These are phyloP conservation scores for Neopestalotiopsis sp. DNA, from an alignment of 2,329 filamentous ascomycete species.

Conservation along the genomic window DNA sequence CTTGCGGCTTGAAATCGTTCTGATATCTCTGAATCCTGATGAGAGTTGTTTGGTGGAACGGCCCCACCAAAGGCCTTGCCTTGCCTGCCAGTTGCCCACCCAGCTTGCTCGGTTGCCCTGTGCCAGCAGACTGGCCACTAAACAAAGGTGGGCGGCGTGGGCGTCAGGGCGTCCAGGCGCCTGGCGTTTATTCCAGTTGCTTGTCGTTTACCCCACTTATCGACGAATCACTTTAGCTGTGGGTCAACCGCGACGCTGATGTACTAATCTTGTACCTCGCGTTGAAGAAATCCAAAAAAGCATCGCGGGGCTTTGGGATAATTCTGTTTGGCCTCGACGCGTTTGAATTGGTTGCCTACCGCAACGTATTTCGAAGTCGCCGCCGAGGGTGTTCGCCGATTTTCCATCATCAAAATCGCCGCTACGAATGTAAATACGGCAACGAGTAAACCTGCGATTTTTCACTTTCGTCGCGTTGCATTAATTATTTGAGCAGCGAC, in stretches of 20 bases:
- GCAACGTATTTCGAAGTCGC: neutral
- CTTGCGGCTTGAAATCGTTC: neutral
- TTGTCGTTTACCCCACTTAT: too few species aligned
- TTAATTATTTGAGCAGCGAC: too few species aligned
- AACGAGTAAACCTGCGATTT: too few species aligned
- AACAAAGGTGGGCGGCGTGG: neutral
- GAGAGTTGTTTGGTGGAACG: neutral
- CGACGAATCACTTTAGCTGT: constrained; percentile 9
- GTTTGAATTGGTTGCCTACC: neutral
- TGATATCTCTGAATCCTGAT: constrained; percentile 1
- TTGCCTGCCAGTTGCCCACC: neutral
- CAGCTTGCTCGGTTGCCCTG: neutral
- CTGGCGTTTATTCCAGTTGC: too few species aligned
- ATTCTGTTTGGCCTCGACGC: constrained; percentile 5
- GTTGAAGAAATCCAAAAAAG: constrained; percentile 5
- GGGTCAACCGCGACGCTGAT: neutral
- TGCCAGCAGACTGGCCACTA: neutral
- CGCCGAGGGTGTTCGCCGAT: too few species aligned
- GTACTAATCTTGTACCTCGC: constrained; percentile 9
- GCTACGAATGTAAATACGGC: too few species aligned
- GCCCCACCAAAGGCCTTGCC: neutral
- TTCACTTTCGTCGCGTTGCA: too few species aligned
- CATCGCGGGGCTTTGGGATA: neutral
- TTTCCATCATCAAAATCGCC: too few species aligned
- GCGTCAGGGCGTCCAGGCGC: too few species aligned